A percentile compares a stretch with the other conserved stretches of the same genome.
phyloP scores from a whole-genome alignment of 2,329 filamentous ascomycete species.

The Cordyceps tenuipes region DNA sequence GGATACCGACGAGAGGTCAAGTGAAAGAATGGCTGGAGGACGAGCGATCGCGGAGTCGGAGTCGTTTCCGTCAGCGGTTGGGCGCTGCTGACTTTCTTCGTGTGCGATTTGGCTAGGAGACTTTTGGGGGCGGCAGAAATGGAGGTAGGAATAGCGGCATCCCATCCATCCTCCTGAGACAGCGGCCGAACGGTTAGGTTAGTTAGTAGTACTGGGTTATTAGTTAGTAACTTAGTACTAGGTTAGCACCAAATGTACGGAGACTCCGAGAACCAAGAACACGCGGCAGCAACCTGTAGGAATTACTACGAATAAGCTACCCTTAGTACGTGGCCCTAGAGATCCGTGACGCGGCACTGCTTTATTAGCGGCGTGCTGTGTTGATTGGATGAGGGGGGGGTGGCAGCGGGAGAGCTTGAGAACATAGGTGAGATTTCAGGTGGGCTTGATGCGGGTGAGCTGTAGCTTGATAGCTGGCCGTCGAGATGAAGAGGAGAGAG shows the following conservation, averaged over 20 bases:
- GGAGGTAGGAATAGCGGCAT: neutral
- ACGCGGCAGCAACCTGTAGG: neutral
- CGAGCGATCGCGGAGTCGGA: constrained; percentile 3
- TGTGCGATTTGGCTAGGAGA: neutral
- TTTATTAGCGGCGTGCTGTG: neutral
- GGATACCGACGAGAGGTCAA: neutral
- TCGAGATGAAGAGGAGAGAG: too few species aligned
- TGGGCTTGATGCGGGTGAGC: too few species aligned
- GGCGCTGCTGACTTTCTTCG: neutral
- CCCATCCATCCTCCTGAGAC: neutral
- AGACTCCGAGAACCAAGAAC: neutral
- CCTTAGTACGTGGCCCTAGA: too few species aligned
- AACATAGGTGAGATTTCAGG: neutral
- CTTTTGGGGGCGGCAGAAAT: too few species aligned
- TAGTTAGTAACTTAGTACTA: too few species aligned
- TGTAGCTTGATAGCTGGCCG: too few species aligned
- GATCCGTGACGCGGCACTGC: neutral
- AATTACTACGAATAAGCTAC: too few species aligned
- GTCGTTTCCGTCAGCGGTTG: neutral
- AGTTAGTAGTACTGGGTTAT: too few species aligned
- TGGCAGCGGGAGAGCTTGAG: too few species aligned
- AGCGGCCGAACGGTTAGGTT: neutral
- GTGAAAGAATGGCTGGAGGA: neutral
- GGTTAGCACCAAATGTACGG: too few species aligned
- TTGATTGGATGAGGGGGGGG: neutral